phyloP scores from a whole-genome alignment of 2,329 filamentous ascomycete genomes.

The Graphiopsis chlorocephala region DNA sequence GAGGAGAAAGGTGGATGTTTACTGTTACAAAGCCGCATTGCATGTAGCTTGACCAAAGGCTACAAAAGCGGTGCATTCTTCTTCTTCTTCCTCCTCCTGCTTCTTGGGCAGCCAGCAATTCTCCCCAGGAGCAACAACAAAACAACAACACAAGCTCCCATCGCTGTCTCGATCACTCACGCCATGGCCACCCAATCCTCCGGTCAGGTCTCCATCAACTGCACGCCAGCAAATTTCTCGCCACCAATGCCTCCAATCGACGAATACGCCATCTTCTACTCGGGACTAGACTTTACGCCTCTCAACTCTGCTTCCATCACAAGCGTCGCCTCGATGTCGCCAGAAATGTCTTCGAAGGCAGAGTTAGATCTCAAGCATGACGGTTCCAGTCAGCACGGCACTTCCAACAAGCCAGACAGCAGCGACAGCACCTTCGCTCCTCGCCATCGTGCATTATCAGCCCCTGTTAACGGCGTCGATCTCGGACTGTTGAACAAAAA shows the following conservation, averaged over 20 bases:
- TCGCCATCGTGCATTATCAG: slow-evolving; percentile 11
- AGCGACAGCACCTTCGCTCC: not conserved
- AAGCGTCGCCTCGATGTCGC: not conserved
- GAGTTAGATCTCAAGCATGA: not conserved
- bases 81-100: not conserved
- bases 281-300: not conserved
- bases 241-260: not conserved
- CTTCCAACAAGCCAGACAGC: not conserved
- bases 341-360: not conserved
- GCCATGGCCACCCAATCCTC: not conserved
- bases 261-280: not conserved
- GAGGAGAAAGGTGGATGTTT: not conserved
- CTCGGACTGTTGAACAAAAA: not conserved
- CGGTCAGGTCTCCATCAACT: not conserved
- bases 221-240: not conserved
- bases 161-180: not conserved
- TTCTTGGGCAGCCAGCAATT: not conserved
- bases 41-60: not conserved
- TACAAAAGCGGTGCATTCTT: not conserved
- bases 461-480: not conserved
- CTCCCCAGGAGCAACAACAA: not conserved
- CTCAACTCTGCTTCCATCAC: not conserved
- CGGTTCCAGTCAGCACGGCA: not conserved
- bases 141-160: not conserved
- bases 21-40: not conserved